These are phyloP conservation scores for Epichloe aotearoae DNA, from an alignment of 2,329 filamentous ascomycete genomes.

Conservation along the genomic window DNA sequence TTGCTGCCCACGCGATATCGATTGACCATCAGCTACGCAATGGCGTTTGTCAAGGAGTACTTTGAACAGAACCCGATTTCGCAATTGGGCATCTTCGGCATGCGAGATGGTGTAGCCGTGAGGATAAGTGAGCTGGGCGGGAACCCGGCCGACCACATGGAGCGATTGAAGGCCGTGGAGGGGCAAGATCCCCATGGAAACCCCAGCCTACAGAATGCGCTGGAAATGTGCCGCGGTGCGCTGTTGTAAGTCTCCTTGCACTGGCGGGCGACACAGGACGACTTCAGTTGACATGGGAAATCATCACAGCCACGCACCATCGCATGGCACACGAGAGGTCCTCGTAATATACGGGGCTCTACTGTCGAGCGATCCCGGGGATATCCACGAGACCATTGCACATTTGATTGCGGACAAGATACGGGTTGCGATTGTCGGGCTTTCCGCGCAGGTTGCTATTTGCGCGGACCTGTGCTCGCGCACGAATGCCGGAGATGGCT, in stretches of 20 bases:
- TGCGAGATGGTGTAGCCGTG: slow-evolving; percentile 82
- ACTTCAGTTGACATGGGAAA: not conserved
- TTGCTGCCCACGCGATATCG: slow-evolving; percentile 78
- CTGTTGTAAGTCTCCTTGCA: slow-evolving; percentile 49
- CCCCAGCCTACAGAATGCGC: slow-evolving; percentile 79
- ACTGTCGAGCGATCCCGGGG: slow-evolving; percentile 80
- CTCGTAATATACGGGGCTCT: slow-evolving; percentile 86
- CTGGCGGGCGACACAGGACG: not conserved
- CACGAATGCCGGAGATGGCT: slow-evolving; percentile 70
- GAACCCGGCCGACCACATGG: slow-evolving; percentile 79
- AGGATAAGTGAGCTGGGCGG: slow-evolving; percentile 81
- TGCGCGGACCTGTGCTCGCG: slow-evolving; percentile 78
- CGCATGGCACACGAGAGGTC: slow-evolving; percentile 85
- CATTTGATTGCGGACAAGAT: slow-evolving; percentile 71
- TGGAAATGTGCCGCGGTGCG: slow-evolving; percentile 87
- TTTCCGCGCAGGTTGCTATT: slow-evolving; percentile 84
- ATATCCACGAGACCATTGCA: slow-evolving; percentile 83
- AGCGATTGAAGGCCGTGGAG: slow-evolving; percentile 55
- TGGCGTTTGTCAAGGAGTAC: slow-evolving; percentile 83
- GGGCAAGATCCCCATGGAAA: slow-evolving; percentile 57
- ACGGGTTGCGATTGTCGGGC: slow-evolving; percentile 75
- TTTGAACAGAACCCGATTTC: slow-evolving; percentile 99
- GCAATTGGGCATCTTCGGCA: slow-evolving; percentile 82
- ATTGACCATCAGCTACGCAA: slow-evolving; percentile 67
- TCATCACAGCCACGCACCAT: slow-evolving; percentile 60